Percentiles rank a stretch among this genome's conserved stretches.
These are phyloP conservation scores for Malassezia obtusa DNA, from an alignment of 1,284 basidiomycete species.

Conservation along the genomic window DNA sequence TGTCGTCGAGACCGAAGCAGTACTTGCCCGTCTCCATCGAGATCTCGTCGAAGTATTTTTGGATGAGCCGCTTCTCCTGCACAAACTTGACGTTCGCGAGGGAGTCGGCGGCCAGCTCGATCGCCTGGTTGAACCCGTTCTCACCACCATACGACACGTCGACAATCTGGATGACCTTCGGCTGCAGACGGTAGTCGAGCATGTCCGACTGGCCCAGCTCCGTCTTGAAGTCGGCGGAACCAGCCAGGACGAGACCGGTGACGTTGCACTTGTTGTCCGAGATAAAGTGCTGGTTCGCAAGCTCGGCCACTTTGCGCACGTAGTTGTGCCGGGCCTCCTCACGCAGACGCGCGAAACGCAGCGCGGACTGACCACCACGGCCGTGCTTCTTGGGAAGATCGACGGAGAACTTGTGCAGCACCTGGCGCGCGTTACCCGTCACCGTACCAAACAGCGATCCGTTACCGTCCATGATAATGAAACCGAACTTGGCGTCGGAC, in stretches of 20 bases:
- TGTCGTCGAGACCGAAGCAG: slow-evolving; percentile 96
- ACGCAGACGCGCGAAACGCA: slow-evolving; percentile 98
- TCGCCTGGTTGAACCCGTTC: slow-evolving; percentile 98
- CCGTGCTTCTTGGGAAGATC: slow-evolving; percentile 99
- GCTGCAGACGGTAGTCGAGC: slow-evolving; percentile 72
- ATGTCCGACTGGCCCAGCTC: slow-evolving; percentile 92
- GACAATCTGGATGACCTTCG: slow-evolving; percentile 64
- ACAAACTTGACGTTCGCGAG: slow-evolving; percentile 98
- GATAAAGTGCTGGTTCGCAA: slow-evolving; percentile 95
- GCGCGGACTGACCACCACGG: slow-evolving; percentile 98
- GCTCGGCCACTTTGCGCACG: slow-evolving; percentile 94
- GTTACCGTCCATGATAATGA: slow-evolving; percentile 99
- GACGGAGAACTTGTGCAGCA: slow-evolving; percentile 96
- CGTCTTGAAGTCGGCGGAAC: slow-evolving; percentile 97
- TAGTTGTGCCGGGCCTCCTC: slow-evolving; percentile 99
- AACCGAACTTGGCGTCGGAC: slow-evolving; percentile 93
- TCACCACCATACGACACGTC: slow-evolving; percentile 98
- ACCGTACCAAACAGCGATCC: slow-evolving; percentile 92
- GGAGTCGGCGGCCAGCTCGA: slow-evolving; percentile 89
- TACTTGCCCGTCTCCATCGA: slow-evolving; percentile 94
- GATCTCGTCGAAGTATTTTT: slow-evolving; percentile 98
- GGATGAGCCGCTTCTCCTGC: slow-evolving; percentile 76
- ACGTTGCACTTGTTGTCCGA: slow-evolving; percentile 98
- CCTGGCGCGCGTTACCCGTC: slow-evolving; percentile 90
- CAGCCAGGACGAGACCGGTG: slow-evolving; percentile 89